Evolutionary conservation across 169 alveolate species (phyloP).

Genomic region (Miamiensis avidus): DNA sequence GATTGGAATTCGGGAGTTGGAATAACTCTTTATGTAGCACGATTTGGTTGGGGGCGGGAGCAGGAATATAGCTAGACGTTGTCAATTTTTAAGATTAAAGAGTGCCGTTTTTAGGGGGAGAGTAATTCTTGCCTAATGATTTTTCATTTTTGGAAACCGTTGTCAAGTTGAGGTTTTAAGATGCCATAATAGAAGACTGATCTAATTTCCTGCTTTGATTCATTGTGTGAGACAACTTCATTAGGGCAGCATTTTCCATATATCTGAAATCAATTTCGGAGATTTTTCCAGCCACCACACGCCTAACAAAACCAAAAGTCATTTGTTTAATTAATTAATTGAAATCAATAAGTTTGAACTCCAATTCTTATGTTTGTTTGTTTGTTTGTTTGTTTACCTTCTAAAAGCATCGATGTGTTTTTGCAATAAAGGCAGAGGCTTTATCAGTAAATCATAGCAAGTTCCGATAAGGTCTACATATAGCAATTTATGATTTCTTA

Average conservation of each 20-base stretch:
- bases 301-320: too few relatives aligned
- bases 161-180: too few relatives aligned
- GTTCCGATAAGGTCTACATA: constrained; percentile 82
- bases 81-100: too few relatives aligned
- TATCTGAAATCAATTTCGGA: constrained; percentile 46
- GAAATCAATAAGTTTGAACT: too few relatives aligned
- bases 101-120: too few relatives aligned
- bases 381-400: too few relatives aligned
- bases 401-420: constrained; percentile 80
- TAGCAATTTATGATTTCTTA: constrained; percentile 72
- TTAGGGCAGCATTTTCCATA: constrained; percentile 34
- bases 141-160: too few relatives aligned
- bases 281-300: constrained; percentile 70
- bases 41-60: constrained; percentile 47
- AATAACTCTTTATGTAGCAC: constrained; percentile 75
- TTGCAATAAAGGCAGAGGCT: constrained; percentile 77
- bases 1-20: constrained; percentile 22
- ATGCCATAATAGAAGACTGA: neutral
- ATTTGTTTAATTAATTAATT: too few relatives aligned
- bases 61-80: too few relatives aligned
- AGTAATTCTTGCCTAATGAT: too few relatives aligned
- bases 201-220: neutral
- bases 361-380: too few relatives aligned
- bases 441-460: constrained; percentile 74
- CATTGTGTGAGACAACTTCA: constrained; percentile 1